Conservation (phyloP, 805 yeast species). For the Sugiyamaella floridensis region DNA sequence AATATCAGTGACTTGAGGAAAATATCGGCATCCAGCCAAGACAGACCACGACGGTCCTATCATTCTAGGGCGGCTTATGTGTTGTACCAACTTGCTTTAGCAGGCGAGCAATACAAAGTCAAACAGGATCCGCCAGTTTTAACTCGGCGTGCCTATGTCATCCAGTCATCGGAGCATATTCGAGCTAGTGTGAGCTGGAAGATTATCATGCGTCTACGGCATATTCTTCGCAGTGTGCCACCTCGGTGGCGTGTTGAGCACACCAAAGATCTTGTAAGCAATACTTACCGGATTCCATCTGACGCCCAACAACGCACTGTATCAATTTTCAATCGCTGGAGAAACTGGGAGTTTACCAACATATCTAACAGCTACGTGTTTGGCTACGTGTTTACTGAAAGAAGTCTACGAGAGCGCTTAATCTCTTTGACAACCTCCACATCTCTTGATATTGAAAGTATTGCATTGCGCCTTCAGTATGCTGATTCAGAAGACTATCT, state of each 20-base stretch:
- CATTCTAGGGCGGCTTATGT: constrained; percentile 22
- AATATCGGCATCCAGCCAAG: not conserved
- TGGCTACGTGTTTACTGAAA: constrained; percentile 39
- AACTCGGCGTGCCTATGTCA: constrained; percentile 79
- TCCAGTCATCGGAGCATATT: constrained; percentile 67
- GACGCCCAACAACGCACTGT: constrained; percentile 51
- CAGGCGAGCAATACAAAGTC: constrained; percentile 46
- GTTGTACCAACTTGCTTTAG: constrained; percentile 39
- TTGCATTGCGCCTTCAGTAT: constrained; percentile 26
- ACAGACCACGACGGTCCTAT: not conserved
- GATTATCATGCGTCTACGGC: constrained; percentile 69
- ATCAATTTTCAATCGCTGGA: constrained; percentile 65
- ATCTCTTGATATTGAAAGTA: constrained; percentile 26
- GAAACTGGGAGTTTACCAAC: constrained; percentile 82
- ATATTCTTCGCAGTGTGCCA: constrained; percentile 58
- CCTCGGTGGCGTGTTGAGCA: constrained; percentile 39
- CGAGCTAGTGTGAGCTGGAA: constrained; percentile 86
- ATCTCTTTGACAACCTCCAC: constrained; percentile 9
- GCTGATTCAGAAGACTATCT: constrained; percentile 30
- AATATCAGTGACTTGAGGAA: constrained; percentile 15
- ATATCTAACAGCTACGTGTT: constrained; percentile 53
- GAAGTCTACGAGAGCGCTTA: constrained; percentile 13
- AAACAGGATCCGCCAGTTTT: constrained; percentile 84
- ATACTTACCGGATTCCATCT: constrained; percentile 40
- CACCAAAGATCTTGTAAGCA: constrained; percentile 28